These are phyloP conservation scores for Dothistroma pini DNA, from an alignment of 2,329 filamentous ascomycete species.

Conservation along the genomic window DNA sequence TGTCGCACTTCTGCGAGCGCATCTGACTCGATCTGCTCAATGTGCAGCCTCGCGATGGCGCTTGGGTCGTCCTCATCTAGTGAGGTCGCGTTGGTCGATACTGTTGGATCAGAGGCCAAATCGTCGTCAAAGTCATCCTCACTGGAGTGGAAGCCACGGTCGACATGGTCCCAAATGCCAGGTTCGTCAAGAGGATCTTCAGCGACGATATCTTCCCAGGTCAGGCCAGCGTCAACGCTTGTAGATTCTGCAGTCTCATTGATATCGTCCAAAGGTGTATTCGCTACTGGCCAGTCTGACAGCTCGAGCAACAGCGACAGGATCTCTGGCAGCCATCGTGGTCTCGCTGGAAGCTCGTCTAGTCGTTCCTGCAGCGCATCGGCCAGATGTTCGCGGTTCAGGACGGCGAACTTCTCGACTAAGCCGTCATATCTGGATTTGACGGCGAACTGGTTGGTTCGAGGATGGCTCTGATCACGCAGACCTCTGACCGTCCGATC, in stretches of 20 bases:
- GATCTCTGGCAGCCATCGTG: conserved; percentile 73
- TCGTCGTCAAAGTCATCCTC: conserved; percentile 52
- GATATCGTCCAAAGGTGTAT: conserved; percentile 64
- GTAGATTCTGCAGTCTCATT: conserved; percentile 33
- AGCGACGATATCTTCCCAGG: conserved; percentile 74
- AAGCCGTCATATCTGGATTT: conserved; percentile 48
- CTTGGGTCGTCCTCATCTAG: conserved; percentile 37
- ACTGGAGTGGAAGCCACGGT: conserved; percentile 63
- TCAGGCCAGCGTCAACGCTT: conserved; percentile 44
- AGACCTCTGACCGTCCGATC: conserved; percentile 40
- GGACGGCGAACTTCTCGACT: conserved; percentile 80
- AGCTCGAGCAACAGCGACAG: conserved; percentile 75
- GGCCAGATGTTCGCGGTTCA: conserved; percentile 74
- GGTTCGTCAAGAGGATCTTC: conserved; percentile 71
- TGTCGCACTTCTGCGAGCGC: conserved; percentile 39
- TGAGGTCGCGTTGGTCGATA: conserved; percentile 37
- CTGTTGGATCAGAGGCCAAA: conserved; percentile 27
- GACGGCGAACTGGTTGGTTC: conserved; percentile 50
- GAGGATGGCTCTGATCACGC: conserved; percentile 41
- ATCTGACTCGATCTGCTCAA: conserved; percentile 31
- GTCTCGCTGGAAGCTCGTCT: conserved; percentile 53
- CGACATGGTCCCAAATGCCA: conserved; percentile 66
- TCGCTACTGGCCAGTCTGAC: conserved; percentile 72
- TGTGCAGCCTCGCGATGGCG: conserved; percentile 32
- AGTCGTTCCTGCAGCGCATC: conserved; percentile 62